phyloP scores from a whole-genome alignment of 345 rosid genomes.

The Mallotus nudiflorus region DNA sequence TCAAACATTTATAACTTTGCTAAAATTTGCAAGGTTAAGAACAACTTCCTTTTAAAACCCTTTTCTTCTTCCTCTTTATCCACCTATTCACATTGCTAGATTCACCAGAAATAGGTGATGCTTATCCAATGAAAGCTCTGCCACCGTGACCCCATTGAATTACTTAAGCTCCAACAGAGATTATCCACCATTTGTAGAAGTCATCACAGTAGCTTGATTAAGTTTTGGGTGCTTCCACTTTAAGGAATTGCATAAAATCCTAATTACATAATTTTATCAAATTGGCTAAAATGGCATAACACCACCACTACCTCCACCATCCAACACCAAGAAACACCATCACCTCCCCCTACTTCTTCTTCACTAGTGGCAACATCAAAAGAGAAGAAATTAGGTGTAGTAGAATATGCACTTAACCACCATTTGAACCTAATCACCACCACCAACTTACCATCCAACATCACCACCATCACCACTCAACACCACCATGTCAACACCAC shows the following conservation, averaged over 20 bases:
- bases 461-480: too few species aligned
- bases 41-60: constrained; percentile 31
- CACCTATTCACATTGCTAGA: constrained; percentile 37
- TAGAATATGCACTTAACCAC: too few species aligned
- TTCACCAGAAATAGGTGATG: constrained; percentile 30
- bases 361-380: too few species aligned
- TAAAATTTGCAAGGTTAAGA: constrained; percentile 31
- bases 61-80: constrained; percentile 42
- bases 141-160: constrained; percentile 45
- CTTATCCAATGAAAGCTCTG: constrained; percentile 28
- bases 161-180: constrained; percentile 45
- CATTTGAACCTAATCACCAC: too few species aligned
- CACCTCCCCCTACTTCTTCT: too few species aligned
- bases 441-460: too few species aligned
- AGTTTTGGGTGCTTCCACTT: constrained; percentile 67
- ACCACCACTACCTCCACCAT: too few species aligned
- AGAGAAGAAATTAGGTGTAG: too few species aligned
- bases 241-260: constrained; percentile 35
- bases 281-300: too few species aligned
- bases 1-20: constrained; percentile 34
- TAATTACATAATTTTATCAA: constrained; percentile 23
- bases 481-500: too few species aligned
- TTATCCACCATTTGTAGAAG: constrained; percentile 64
- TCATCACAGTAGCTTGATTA: constrained; percentile 67
- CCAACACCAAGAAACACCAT: too few species aligned